Conservation (phyloP, 306 rosid genomes). For the Hippophae rhamnoides region DNA sequence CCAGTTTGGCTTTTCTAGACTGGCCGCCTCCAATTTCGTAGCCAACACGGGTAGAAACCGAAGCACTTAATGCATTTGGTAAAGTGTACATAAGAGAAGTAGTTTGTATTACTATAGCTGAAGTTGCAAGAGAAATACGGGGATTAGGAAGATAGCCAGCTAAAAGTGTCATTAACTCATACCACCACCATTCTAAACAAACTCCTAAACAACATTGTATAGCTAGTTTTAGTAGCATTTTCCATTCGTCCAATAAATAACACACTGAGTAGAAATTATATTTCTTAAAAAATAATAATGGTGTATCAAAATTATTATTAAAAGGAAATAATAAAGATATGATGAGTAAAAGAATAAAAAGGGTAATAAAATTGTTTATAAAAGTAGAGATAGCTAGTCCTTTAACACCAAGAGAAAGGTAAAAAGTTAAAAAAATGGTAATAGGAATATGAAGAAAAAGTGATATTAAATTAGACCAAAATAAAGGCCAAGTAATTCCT, state of each 20-base stretch:
- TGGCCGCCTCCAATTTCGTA: slow-evolving; percentile 28
- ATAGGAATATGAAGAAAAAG: slow-evolving; percentile 52
- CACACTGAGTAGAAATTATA: neutral
- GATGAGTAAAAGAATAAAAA: slow-evolving; percentile 46
- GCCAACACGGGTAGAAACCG: slow-evolving; percentile 27
- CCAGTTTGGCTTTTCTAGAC: slow-evolving; percentile 14
- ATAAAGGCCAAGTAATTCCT: slow-evolving; percentile 63
- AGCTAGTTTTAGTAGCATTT: slow-evolving; percentile 37
- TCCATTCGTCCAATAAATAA: slow-evolving; percentile 34
- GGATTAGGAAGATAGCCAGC: slow-evolving; percentile 25
- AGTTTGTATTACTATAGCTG: slow-evolving; percentile 33
- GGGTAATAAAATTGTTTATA: slow-evolving; percentile 54
- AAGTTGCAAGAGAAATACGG: slow-evolving; percentile 21
- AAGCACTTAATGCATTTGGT: slow-evolving; percentile 20
- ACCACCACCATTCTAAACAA: slow-evolving; percentile 94
- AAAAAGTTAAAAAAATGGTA: slow-evolving; percentile 47
- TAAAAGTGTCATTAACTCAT: slow-evolving; percentile 26
- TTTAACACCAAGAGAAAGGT: slow-evolving; percentile 50
- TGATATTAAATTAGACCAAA: slow-evolving; percentile 56
- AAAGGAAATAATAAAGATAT: slow-evolving; percentile 7
- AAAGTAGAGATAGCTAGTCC: slow-evolving; percentile 70
- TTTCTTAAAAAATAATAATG: neutral
- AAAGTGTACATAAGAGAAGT: slow-evolving; percentile 30
- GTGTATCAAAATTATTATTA: neutral
- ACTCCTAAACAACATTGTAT: slow-evolving; percentile 72